These are phyloP conservation scores for Aureobasidium sp. DNA, from an alignment of 2,329 filamentous ascomycete species.

Conservation along the genomic window DNA sequence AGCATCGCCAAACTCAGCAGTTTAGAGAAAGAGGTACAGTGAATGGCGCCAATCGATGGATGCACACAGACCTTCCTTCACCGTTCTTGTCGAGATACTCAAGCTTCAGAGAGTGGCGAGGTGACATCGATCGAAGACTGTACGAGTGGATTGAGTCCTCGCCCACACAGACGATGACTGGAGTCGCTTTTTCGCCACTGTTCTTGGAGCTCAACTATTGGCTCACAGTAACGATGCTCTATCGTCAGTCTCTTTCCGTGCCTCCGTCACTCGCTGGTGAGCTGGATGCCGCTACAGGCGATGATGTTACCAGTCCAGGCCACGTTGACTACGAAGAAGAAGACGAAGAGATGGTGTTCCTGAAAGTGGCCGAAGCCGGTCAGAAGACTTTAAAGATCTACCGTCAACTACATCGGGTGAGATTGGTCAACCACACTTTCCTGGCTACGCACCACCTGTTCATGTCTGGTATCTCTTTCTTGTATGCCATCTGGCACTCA, in stretches of 20 bases:
- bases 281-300: slow-evolving; percentile 48
- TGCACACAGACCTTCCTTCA: slow-evolving; percentile 71
- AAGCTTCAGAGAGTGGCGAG: slow-evolving; percentile 81
- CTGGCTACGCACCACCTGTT: slow-evolving; percentile 93
- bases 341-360: slow-evolving; percentile 84
- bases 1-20: slow-evolving; percentile 81
- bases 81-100: slow-evolving; percentile 79
- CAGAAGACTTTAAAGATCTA: slow-evolving; percentile 90
- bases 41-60: slow-evolving; percentile 61
- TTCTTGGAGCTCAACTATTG: slow-evolving; percentile 96
- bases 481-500: slow-evolving; percentile 97
- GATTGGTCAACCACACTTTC: slow-evolving; percentile 93
- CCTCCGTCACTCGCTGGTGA: slow-evolving; percentile 80
- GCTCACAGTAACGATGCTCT: slow-evolving; percentile 94
- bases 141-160: slow-evolving; percentile 81
- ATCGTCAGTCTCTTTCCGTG: slow-evolving; percentile 77
- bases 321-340: slow-evolving; percentile 54
- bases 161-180: slow-evolving; percentile 69
- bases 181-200: slow-evolving; percentile 81
- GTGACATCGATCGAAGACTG: slow-evolving; percentile 75
- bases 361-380: slow-evolving; percentile 91
- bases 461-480: slow-evolving; percentile 89
- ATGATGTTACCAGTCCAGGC: slow-evolving; percentile 51
- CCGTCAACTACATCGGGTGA: slow-evolving; percentile 76
- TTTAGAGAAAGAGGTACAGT: slow-evolving; percentile 57